Evolutionary conservation across 108 stramenopile species (phyloP).

Genomic region (Cyclotella cryptica): DNA sequence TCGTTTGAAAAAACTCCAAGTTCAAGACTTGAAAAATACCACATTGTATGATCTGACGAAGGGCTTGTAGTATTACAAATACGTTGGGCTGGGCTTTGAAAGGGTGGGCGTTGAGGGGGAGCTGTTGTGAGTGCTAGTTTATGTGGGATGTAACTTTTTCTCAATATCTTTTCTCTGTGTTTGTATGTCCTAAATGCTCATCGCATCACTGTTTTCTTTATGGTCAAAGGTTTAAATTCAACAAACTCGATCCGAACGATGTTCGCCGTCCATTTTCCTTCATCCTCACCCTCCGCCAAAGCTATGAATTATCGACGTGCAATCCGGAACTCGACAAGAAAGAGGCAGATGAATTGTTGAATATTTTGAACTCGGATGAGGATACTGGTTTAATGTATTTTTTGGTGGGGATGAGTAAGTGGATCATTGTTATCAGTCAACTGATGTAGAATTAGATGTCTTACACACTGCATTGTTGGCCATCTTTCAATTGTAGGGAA

Average conservation of each 20-base stretch:
- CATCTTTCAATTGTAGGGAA: not conserved
- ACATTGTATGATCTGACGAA: constrained; percentile 13
- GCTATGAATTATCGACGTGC: constrained; percentile 16
- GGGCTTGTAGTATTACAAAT: constrained; percentile 14
- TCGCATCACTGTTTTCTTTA: not conserved
- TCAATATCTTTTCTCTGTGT: too few relatives aligned
- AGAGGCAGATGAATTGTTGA: constrained; percentile 17
- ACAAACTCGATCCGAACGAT: constrained; percentile 14
- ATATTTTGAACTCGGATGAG: constrained; percentile 26
- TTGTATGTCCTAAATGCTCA: not conserved
- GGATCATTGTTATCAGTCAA: not conserved
- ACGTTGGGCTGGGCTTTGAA: constrained; percentile 5
- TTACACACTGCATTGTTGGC: not conserved
- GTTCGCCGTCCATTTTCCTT: constrained; percentile 23
- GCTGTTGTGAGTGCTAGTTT: constrained; percentile 3
- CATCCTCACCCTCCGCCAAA: constrained; percentile 5
- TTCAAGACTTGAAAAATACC: constrained; percentile 14
- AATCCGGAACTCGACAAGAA: constrained; percentile 11
- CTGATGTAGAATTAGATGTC: not conserved
- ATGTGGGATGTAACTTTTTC: too few relatives aligned
- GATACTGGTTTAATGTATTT: constrained; percentile 29
- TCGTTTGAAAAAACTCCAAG: not conserved
- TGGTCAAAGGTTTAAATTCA: constrained; percentile 30
- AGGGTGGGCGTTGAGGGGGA: constrained; percentile 11
- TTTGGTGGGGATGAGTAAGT: constrained; percentile 40